Base-by-base conservation (phyloP, 495 filamentous ascomycete genomes). In the Podospora australis region DNA sequence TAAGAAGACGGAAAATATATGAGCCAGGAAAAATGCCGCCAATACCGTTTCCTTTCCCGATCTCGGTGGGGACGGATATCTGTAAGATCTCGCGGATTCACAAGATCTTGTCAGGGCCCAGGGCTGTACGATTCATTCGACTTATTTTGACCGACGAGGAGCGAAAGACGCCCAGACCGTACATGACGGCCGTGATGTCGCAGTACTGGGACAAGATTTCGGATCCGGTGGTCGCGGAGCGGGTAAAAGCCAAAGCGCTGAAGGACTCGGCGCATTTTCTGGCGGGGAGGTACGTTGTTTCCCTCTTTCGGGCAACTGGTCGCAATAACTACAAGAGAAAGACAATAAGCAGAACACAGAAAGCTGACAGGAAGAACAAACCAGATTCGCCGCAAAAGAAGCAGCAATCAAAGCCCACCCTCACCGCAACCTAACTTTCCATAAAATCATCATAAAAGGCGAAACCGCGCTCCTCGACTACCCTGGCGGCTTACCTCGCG, bases 341-440 rank as follows among this genome's bases (percentile, higher is more conserved):
- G 13, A 35, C 13, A 1, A 3, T 9, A 29, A 36, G 16, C 9
- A n/a, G 11, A 36, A 39, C 2, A 19, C 40, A 44, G 40, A 26
- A 21, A 2, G 29, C 11, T 14, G 13, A 29, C 14, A 20, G 6
- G 6, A 19, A 39, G 1, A 26, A 36, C 11, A n/a, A 36, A 13
- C 29, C n/a, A 69, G 79, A 52, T 84, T 74, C 59, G 80, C 81
- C 7, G 80, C 79, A 0, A 85, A 85, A 58, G 81, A 85, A 60
- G 80, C 81, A 0, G 68, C 66, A n/a, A 74, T 80, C 35, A 85
- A 85, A 57, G 80, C 81, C 3, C 72, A 77, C 46, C 60, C 62
- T 2, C 52, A 60, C 23, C 65, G 71, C 16, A 52, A 52, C 16
- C 49, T 82, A 16, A 62, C 50, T 4, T 75, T 75, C 38, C 65